Conservation (phyloP, 768 basidiomycete genomes). For the Cubamyces lactineus region DNA sequence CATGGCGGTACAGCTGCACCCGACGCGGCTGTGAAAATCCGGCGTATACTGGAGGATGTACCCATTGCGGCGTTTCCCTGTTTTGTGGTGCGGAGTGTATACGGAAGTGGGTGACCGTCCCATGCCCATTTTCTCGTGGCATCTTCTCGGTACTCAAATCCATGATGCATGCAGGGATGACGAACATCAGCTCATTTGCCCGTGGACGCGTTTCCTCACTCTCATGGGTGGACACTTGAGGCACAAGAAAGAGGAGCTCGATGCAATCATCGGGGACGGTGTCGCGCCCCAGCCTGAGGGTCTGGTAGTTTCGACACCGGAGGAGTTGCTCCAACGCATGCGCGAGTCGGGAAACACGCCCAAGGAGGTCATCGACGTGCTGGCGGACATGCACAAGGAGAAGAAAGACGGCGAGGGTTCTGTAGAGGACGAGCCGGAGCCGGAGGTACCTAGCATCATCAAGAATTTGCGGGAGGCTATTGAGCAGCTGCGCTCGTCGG, state of each 20-base stretch:
- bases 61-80: not conserved
- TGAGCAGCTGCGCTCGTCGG: not conserved
- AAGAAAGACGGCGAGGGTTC: not conserved
- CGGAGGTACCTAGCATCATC: not conserved
- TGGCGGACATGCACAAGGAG: not conserved
- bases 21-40: constrained; percentile 8
- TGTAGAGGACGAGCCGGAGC: not conserved
- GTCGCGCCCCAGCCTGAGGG: not conserved
- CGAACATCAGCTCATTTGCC: not conserved
- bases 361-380: not conserved
- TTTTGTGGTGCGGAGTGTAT: constrained; percentile 1
- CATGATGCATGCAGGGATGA: not conserved
- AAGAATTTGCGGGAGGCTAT: not conserved
- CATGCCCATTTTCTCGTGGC: not conserved
- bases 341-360: not conserved
- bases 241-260: not conserved
- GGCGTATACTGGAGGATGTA: not conserved
- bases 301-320: not conserved
- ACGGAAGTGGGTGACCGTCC: not conserved
- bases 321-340: not conserved
- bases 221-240: not conserved
- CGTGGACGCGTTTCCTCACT: not conserved
- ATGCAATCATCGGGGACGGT: not conserved
- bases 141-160: not conserved
- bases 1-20: not conserved